Evolutionary conservation across 495 filamentous ascomycete genomes (phyloP).

Genomic region (Achaetomiella virescens): DNA sequence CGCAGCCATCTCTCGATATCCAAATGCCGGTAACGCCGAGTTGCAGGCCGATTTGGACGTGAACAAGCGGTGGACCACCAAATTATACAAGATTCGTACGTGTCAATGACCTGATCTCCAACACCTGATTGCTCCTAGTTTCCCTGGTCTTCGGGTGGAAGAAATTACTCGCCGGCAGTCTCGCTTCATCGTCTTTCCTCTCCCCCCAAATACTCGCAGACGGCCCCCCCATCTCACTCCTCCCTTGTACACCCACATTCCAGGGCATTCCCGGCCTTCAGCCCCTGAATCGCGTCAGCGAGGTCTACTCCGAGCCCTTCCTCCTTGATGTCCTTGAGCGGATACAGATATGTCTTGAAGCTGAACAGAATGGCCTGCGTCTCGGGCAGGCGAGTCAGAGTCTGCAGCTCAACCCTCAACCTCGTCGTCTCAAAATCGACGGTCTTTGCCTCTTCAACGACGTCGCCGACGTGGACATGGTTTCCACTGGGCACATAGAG

Average conservation of each 20-base stretch:
- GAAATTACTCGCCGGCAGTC: no score
- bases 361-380: constrained; percentile 65
- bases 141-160: no score
- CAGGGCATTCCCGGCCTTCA: constrained; percentile 63
- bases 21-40: no score
- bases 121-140: no score
- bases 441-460: constrained; percentile 38
- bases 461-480: constrained; percentile 42
- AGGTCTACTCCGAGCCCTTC: constrained; percentile 62
- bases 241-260: constrained; percentile 64
- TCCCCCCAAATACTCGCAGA: constrained; percentile 53
- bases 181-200: no score
- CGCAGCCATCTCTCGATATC: no score
- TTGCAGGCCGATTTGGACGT: no score
- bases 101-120: no score
- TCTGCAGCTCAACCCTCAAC: constrained; percentile 71
- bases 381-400: constrained; percentile 62
- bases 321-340: constrained; percentile 58
- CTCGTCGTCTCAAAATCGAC: constrained; percentile 47
- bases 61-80: no score
- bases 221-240: constrained; percentile 58
- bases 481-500: constrained; percentile 52
- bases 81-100: no score
- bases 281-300: constrained; percentile 65
- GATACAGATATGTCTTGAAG: constrained; percentile 76